Evolutionary conservation across 164 flowering plant genomes (phyloP), one percentile per base, ranked within the genome.

Genomic region (Malania oleifera): DNA sequence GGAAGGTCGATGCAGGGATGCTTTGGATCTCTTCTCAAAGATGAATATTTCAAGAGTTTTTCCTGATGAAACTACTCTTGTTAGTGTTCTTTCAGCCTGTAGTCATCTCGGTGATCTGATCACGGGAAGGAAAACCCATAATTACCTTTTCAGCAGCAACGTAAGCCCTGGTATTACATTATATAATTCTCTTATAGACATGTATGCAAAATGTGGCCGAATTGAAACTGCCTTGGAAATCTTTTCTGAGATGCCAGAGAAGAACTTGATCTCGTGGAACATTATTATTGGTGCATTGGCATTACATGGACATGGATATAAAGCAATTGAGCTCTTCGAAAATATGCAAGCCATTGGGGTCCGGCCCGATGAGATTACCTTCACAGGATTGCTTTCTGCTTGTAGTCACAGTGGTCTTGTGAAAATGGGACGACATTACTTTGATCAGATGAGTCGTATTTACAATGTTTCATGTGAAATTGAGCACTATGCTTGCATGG

Each of bases 121-220:
- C 13, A 68, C 56, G 54, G 84, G 84, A 54, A 67, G 65, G 64
- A 56, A 65, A 57, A 57, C 39, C 27, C 78, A 80, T 34, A 25
- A n/a, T 51, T 67, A 70, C 63, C 41, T 74, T 9, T 12, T 3
- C 50, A 52, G 13, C 15, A 52, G 56, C 34, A 41, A 29, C 24
- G 39, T 70, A 3, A 20, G 7, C 20, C 59, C 55, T 15, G 69
- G 56, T 56, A 64, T 74, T 14, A 62, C 81, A 18, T 22, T 82
- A n/a, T 59, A 3, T 10, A 82, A 80, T 53, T 54, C 87, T 28
- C 72, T 82, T 27, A 52, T 80, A 6, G 82, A 77, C 66, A 77
- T 82, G 84, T 82, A 80, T 63, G 77, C 81, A 37, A 82, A 80
- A 66, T 82, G 87, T 54, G 84, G 87, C 34, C 58, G 61, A 1